phyloP scores from a whole-genome alignment of 2,329 filamentous ascomycete species.

The Talaromyces sp. region DNA sequence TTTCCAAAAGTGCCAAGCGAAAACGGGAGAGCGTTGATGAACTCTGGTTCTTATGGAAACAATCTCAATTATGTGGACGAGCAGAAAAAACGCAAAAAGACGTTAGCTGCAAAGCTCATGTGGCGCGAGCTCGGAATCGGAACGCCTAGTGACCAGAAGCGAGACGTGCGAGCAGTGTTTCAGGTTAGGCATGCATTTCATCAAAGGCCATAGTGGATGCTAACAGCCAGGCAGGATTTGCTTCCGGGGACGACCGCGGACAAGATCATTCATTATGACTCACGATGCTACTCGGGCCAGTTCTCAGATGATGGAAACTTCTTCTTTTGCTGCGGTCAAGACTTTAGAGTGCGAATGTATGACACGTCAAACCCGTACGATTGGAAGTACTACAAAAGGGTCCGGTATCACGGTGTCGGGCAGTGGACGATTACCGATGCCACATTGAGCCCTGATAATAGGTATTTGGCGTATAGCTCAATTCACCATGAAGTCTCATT shows the following conservation, averaged over 20 bases:
- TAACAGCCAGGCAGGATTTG: conserved; percentile 53
- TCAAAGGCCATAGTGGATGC: conserved; percentile 7
- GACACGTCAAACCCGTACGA: conserved; percentile 92
- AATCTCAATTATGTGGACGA: conserved; percentile 53
- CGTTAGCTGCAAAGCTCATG: conserved; percentile 65
- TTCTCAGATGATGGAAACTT: conserved; percentile 97
- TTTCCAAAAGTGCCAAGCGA: conserved; percentile 84
- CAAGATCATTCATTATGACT: conserved; percentile 80
- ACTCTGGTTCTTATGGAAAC: conserved; percentile 71
- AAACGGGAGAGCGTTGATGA: conserved; percentile 72
- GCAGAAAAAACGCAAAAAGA: conserved; percentile 52
- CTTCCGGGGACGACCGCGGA: conserved; percentile 75
- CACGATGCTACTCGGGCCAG: conserved; percentile 87
- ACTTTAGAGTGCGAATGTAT: conserved; percentile 94
- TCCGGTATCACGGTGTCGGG: conserved; percentile 69
- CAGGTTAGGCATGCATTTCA: conserved; percentile 47
- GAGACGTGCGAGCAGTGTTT: conserved; percentile 62
- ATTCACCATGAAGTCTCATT: conserved; percentile 80
- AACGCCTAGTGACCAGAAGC: conserved; percentile 51
- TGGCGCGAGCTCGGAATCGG: conserved; percentile 77
- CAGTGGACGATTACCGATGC: conserved; percentile 97
- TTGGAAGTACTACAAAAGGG: conserved; percentile 94
- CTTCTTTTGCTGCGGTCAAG: conserved; percentile 87
- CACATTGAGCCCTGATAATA: conserved; percentile 84
- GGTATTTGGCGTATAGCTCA: conserved; percentile 84